Evolutionary conservation across 2,329 filamentous ascomycete species (phyloP), one percentile per base, ranked within the genome.

Genomic region (Fusarium sp.): DNA sequence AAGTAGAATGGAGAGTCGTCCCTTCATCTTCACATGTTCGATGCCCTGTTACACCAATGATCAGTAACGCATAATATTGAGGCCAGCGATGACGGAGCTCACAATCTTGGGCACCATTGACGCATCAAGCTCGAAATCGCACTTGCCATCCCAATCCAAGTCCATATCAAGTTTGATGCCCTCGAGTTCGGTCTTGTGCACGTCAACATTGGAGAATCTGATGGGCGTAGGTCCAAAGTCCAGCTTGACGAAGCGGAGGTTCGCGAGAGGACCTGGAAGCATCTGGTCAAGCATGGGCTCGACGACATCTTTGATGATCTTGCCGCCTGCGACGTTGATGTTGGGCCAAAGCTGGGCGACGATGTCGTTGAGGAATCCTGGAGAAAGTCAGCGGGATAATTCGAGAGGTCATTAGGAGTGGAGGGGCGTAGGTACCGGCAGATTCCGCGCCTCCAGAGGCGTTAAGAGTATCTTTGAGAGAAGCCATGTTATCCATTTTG

Each of bases 121-220:
- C 22, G 64, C 76, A n/a, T 78, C 74, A 26, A 78, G 76, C 57
- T 78, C 76, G 6, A 78, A 75, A 50, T 78, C 76, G 9, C 76
- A 78, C 30, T 56, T 3, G 11, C 76, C 76, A 39, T 77, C 63
- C 76, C 76, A 78, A 14, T 70, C 48, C 36, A 78, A n/a, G 54
- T 78, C 68, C 75, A 78, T 75, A 45, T 78, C 76, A 47, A 78
- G 75, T 42, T 78, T 78, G 63, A 78, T 78, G 18, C 76, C 76
- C 55, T 76, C 54, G 6, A 36, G 26, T 12, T 73, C 71, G 7
- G 76, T 78, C 50, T 51, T 76, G 64, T 78, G 75, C 13, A 78
- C 76, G n/a, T 78, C 76, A 4, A 78, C 76, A 30, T 72, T 56
- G 3, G 75, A 78, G 22, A 78, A 44, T 26, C n/a, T 66, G 26